Percentiles rank a stretch among this genome's conserved stretches.
Conservation (phyloP, 169 alveolate genomes). For the Plasmodium vinckei region DNA sequence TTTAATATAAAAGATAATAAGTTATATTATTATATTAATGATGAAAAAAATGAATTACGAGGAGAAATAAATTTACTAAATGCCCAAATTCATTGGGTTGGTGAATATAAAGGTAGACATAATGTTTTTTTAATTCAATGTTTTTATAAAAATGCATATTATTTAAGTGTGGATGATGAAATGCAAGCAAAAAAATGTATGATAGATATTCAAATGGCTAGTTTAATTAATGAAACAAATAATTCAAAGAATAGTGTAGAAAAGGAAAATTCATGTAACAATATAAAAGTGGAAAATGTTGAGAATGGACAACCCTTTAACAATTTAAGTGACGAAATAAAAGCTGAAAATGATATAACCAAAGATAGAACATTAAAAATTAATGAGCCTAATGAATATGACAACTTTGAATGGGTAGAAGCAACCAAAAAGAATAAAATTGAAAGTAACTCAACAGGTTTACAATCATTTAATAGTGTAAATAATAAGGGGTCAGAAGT, state of each 20-base stretch:
- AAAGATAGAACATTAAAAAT: too few relatives aligned
- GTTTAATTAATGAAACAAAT: neutral
- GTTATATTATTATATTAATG: conserved; percentile 1
- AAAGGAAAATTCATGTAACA: neutral
- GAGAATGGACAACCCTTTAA: neutral
- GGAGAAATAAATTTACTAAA: conserved; percentile 61
- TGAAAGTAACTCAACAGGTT: too few relatives aligned
- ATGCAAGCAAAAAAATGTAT: conserved; percentile 78
- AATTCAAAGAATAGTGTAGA: neutral
- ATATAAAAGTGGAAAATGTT: neutral
- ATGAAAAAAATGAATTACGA: conserved; percentile 52
- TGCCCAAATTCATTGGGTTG: conserved; percentile 79
- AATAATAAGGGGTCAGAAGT: too few relatives aligned
- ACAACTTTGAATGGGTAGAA: too few relatives aligned
- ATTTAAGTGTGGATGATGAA: conserved; percentile 77
- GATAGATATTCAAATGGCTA: conserved; percentile 43
- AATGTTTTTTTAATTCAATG: conserved; percentile 74
- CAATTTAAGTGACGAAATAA: too few relatives aligned
- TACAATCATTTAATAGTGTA: too few relatives aligned
- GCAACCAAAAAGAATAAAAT: too few relatives aligned
- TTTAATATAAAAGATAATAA: conserved; percentile 17
- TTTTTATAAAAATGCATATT: conserved; percentile 38
- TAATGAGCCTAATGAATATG: too few relatives aligned
- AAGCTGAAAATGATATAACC: too few relatives aligned
- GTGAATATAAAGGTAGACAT: conserved; percentile 80